Percentiles rank a stretch among this genome's conserved stretches.
These are phyloP conservation scores for Penstemon eatonii DNA, from an alignment of 257 asterid species.

Conservation along the genomic window DNA sequence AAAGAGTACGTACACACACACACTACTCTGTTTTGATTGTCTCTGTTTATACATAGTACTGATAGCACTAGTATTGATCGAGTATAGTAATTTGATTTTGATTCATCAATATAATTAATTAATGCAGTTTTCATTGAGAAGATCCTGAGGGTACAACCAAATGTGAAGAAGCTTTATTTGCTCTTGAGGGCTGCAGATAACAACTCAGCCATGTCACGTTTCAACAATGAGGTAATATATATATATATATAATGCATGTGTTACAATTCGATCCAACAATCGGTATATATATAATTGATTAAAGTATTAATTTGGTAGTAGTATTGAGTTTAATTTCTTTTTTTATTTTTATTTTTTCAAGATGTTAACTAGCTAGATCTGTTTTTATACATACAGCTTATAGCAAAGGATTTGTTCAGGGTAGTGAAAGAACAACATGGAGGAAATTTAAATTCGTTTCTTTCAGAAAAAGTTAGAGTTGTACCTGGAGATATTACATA, in stretches of 20 bases:
- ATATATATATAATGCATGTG: too few relatives aligned
- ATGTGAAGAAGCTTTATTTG: slow-evolving; percentile 63
- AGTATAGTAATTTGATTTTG: neutral
- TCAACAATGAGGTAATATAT: slow-evolving; percentile 46
- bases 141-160: slow-evolving; percentile 61
- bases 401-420: slow-evolving; percentile 59
- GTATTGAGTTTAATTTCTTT: neutral
- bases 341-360: neutral
- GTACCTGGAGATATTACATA: slow-evolving; percentile 57
- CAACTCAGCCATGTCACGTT: slow-evolving; percentile 52
- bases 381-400: slow-evolving; percentile 30
- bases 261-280: too few relatives aligned
- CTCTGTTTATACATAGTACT: neutral
- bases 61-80: too few relatives aligned
- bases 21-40: neutral
- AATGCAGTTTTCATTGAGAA: slow-evolving; percentile 62
- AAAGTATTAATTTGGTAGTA: neutral
- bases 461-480: slow-evolving; percentile 39
- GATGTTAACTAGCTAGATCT: neutral
- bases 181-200: slow-evolving; percentile 55
- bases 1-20: neutral
- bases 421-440: slow-evolving; percentile 51
- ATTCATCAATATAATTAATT: neutral
- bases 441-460: slow-evolving; percentile 28
- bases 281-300: neutral